Percentiles rank a stretch among this genome's conserved stretches.
Conservation (phyloP, 23 red algal genomes). For the Gracilariopsis chorda region DNA sequence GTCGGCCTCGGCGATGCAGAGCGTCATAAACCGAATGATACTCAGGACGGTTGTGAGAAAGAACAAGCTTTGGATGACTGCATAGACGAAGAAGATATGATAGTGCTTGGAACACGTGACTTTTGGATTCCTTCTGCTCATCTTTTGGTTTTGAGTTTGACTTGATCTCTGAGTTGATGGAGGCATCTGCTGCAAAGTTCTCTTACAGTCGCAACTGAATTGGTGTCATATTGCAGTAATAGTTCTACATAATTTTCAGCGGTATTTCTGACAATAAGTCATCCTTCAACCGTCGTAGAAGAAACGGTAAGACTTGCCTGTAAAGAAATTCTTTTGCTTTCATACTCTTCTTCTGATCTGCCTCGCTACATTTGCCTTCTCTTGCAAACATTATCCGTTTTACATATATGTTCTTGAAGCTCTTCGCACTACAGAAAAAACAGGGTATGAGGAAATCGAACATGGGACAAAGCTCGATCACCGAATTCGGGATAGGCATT, state of each 20-base stretch:
- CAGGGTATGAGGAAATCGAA: conserved; percentile 97
- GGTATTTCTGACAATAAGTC: conserved; percentile 86
- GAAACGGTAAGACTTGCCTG: conserved; percentile 91
- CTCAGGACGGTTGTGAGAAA: conserved; percentile 25
- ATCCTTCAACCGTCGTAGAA: conserved; percentile 86
- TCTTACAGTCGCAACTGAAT: conserved; percentile 82
- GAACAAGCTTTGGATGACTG: conserved; percentile 76
- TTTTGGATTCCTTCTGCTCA: neutral
- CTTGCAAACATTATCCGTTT: conserved; percentile 76
- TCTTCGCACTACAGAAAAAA: conserved; percentile 70
- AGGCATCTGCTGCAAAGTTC: conserved; percentile 40
- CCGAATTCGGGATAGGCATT: conserved; percentile 91
- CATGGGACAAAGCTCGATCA: conserved; percentile 84
- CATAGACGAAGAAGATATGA: conserved; percentile 69
- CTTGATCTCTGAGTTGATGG: no score
- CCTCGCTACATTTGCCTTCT: conserved; percentile 51
- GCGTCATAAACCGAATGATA: neutral
- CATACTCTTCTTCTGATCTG: conserved; percentile 58
- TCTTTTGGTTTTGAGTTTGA: no score
- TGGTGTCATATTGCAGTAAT: conserved; percentile 65
- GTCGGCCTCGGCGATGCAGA: neutral
- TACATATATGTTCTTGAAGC: conserved; percentile 69
- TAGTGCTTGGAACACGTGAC: conserved; percentile 59
- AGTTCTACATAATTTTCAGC: conserved; percentile 94
- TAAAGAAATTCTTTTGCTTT: conserved; percentile 70